Base-by-base conservation (phyloP, 1,284 basidiomycete species). In the Xanthoconium separans region DNA sequence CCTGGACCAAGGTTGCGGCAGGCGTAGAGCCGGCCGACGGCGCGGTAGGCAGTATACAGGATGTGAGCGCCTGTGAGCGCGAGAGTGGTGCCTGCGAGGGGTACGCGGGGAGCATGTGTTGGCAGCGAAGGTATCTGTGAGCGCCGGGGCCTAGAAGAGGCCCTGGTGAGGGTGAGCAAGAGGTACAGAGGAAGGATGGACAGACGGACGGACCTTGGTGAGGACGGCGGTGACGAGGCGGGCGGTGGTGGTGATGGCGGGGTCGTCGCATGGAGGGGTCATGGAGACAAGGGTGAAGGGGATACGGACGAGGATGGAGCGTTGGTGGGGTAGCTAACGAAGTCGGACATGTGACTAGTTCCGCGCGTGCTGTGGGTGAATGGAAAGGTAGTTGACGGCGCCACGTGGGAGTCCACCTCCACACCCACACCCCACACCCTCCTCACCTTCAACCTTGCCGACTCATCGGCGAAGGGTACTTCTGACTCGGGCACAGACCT, bases 401-500 rank as follows among this genome's bases (percentile, higher is more conserved):
- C n/a, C n/a, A n/a, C n/a, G n/a, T n/a, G n/a, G n/a, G n/a, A n/a
- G n/a, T n/a, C n/a, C n/a, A n/a, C n/a, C 16, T 36, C 20, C 16
- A 22, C 34, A 44, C 50, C 44, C 55, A 42, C 43, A 27, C 57
- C 41, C 61, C 53, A 34, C 49, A 49, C 49, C n/a, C n/a, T n/a
- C n/a, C n/a, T n/a, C n/a, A n/a, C n/a, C n/a, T n/a, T n/a, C n/a
- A n/a, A n/a, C n/a, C n/a, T n/a, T n/a, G n/a, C n/a, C n/a, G n/a
- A n/a, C n/a, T n/a, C n/a, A n/a, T n/a, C n/a, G n/a, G n/a, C n/a
- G n/a, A n/a, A n/a, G n/a, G n/a, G n/a, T n/a, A 71, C 70, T 33
- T 73, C 74, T 13, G 73, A 71, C n/a, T 70, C 70, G 2, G 75
- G 73, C n/a, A 69, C 70, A 12, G 71, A 66, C 82, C 6, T 84